phyloP scores from a whole-genome alignment of 1,284 basidiomycete genomes.

The Rhodotorula sp. region DNA sequence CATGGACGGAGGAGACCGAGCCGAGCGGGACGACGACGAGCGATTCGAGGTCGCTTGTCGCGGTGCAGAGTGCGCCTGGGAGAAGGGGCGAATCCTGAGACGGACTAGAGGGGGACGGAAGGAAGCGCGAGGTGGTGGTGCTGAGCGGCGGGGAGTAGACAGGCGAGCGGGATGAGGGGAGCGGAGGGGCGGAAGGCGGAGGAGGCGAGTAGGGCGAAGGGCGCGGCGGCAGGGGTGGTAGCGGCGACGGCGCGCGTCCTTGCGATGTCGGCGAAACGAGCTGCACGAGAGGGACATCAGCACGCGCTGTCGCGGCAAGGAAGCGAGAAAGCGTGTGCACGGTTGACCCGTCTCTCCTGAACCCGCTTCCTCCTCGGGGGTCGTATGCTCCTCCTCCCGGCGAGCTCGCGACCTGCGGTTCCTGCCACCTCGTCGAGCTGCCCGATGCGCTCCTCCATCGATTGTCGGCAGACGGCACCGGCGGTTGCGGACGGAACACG shows the following conservation, averaged over 20 bases:
- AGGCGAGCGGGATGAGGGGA: neutral
- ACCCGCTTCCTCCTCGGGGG: neutral
- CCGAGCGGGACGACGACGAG: conserved; percentile 77
- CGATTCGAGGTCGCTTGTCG: conserved; percentile 78
- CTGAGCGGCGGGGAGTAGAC: conserved; percentile 3
- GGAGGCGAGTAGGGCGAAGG: neutral
- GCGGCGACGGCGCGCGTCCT: neutral
- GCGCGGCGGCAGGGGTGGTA: neutral
- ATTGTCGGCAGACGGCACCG: no score
- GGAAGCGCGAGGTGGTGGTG: neutral
- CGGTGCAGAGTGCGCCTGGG: conserved; percentile 63
- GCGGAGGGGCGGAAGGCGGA: neutral
- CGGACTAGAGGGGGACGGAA: neutral
- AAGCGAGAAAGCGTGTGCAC: neutral
- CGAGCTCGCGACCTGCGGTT: neutral
- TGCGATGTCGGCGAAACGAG: conserved; percentile 4
- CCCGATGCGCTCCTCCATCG: neutral
- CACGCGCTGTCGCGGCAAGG: no score
- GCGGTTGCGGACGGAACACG: neutral
- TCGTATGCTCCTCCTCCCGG: neutral
- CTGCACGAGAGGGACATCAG: neutral
- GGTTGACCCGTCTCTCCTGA: neutral
- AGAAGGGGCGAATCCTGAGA: conserved; percentile 9
- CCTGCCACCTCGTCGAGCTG: neutral
- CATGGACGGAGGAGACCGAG: conserved; percentile 66